phyloP scores from a whole-genome alignment of 2,329 filamentous ascomycete species.

The Aurifilum marmelostoma region DNA sequence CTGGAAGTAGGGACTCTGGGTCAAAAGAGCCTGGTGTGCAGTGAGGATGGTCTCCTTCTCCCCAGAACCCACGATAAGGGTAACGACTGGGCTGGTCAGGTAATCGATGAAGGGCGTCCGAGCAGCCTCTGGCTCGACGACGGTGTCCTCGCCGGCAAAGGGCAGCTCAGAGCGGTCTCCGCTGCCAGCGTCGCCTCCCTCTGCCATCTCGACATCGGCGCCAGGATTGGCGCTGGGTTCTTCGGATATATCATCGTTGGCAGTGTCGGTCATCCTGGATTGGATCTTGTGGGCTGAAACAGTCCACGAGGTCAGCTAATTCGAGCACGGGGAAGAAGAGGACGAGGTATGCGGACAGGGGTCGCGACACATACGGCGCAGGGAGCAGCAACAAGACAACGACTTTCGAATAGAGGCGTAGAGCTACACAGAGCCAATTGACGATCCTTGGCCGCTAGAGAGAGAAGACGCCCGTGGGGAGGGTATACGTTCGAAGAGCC shows the following conservation, averaged over 20 bases:
- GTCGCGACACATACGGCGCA: background rate
- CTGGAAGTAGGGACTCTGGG: slow-evolving; percentile 74
- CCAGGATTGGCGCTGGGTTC: slow-evolving; percentile 36
- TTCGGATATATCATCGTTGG: slow-evolving; percentile 42
- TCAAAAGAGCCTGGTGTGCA: slow-evolving; percentile 78
- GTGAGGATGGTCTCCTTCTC: slow-evolving; percentile 66
- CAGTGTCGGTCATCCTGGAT: slow-evolving; percentile 36
- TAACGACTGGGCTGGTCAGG: slow-evolving; percentile 70
- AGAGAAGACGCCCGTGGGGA: background rate
- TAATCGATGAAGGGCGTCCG: slow-evolving; percentile 59
- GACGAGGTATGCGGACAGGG: background rate
- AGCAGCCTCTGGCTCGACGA: slow-evolving; percentile 35
- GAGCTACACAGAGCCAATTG: background rate
- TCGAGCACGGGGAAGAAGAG: background rate
- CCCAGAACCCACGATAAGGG: slow-evolving; percentile 65
- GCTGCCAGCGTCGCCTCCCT: slow-evolving; percentile 34
- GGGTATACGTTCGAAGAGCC: background rate
- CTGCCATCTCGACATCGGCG: slow-evolving; percentile 41
- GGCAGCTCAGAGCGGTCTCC: slow-evolving; percentile 39
- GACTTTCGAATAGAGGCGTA: background rate
- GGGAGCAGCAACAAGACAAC: background rate
- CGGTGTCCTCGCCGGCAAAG: slow-evolving; percentile 43
- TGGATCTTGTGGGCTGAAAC: slow-evolving; percentile 22
- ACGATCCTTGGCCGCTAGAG: background rate
- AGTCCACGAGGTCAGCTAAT: background rate